Evolutionary conservation across 805 yeast genomes (phyloP).

Genomic region (Saccharomycopsis sp.): DNA sequence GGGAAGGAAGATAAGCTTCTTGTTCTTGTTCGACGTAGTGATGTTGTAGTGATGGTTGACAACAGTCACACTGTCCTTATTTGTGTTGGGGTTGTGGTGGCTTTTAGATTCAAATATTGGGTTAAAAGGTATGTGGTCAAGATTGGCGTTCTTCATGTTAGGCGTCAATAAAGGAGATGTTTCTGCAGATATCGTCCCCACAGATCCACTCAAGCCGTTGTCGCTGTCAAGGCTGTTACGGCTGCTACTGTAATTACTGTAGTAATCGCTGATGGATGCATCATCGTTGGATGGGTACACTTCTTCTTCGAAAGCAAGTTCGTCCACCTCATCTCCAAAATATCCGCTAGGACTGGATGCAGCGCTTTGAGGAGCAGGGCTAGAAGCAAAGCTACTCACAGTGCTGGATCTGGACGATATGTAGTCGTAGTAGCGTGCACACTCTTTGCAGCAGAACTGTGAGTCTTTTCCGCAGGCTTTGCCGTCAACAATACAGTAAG

Average conservation of each 20-base stretch:
- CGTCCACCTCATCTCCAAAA: conserved; percentile 13
- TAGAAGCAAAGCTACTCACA: not conserved
- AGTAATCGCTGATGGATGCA: not conserved
- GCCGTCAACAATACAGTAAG: conserved; percentile 20
- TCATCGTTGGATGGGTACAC: conserved; percentile 3
- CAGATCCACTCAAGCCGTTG: conserved; percentile 2
- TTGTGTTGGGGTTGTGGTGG: conserved; percentile 2
- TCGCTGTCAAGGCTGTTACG: conserved; percentile 1
- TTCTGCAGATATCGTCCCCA: conserved; percentile 10
- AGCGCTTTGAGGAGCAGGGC: not conserved
- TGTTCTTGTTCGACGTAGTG: not conserved
- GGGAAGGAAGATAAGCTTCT: conserved; percentile 14
- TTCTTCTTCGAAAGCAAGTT: conserved; percentile 19
- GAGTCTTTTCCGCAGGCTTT: conserved; percentile 13
- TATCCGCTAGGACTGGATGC: not conserved
- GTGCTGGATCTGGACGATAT: conserved; percentile 5
- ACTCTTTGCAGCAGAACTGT: conserved; percentile 20
- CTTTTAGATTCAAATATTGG: conserved; percentile 7
- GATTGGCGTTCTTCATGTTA: not conserved
- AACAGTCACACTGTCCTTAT: not conserved
- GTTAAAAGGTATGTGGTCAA: conserved; percentile 12
- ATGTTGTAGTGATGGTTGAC: conserved; percentile 2
- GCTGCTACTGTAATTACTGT: not conserved
- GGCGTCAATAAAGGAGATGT: conserved; percentile 17
- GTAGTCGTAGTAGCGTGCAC: conserved; percentile 16